A percentile compares a stretch with the other conserved stretches of the same genome.
phyloP scores from a whole-genome alignment of 176 grass and related monocot genomes.

The Aegilops longissima region DNA sequence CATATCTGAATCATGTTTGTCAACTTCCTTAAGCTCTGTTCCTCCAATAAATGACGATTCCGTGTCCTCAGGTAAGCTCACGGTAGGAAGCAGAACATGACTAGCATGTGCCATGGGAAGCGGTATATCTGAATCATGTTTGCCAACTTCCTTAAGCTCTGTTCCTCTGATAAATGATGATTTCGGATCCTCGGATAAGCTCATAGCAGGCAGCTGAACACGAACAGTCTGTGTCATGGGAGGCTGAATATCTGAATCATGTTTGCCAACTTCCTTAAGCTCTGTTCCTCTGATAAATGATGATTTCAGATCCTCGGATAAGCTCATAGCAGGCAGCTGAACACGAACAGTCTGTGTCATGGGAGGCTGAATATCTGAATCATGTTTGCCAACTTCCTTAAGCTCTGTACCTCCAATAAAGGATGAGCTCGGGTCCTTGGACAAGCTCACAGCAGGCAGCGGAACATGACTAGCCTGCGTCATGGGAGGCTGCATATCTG shows the following conservation, averaged over 20 bases:
- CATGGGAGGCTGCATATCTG: not conserved
- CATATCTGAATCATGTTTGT: not conserved
- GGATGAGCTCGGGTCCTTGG: not conserved
- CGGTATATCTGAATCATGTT: not conserved
- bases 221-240: not conserved
- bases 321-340: not conserved
- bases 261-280: not conserved
- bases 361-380: not conserved
- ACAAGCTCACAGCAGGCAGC: not conserved
- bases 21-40: not conserved
- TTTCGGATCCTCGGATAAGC: not conserved
- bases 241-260: conserved; percentile 1
- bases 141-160: not conserved
- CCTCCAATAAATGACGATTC: not conserved
- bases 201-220: not conserved
- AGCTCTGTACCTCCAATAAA: not conserved
- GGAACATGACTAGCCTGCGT: not conserved
- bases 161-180: not conserved
- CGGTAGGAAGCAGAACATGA: not conserved
- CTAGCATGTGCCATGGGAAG: not conserved
- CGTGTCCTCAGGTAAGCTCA: not conserved
- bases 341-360: not conserved
- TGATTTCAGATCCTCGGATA: not conserved
- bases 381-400: not conserved
- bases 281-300: not conserved